Base-by-base conservation (phyloP, 2,329 filamentous ascomycete species). In the Calonectria fujianensis region DNA sequence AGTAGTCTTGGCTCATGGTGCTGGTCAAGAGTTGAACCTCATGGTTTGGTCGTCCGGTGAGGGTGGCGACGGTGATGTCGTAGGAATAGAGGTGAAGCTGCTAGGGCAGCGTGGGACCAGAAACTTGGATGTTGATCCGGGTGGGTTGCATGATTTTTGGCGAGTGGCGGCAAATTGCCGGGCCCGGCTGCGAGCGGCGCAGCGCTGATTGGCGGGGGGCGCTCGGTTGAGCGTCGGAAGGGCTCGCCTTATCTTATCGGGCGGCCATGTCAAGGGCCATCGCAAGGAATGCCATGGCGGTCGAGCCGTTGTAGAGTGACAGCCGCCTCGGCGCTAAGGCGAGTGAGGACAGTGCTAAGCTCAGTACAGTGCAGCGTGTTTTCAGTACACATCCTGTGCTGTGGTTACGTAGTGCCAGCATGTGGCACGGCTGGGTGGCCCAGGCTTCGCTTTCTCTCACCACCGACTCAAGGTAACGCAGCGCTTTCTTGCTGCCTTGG, bases 1-100 rank as follows among this genome's bases (percentile, higher is more conserved):
- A 88, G 79, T 91, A 90, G 80, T 92, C 88, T 84, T 92, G 90
- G 85, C 90, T 93, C 91, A 93, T 93, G 76, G 80, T 87, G 82
- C 80, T 79, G 74, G 72, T 65, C 61, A 76, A 75, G 76, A 67
- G 76, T 78, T 79, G 77, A 82, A 77, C 79, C 82, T 82, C 85
- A 87, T 87, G 79, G 78, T 86, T 76, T 63, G 50, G 39, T 61
- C 65, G 75, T 32, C 59, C 63, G 72, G 64, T 74, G 68, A 72
- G 74, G 65, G 59, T 57, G 57, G 32, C 41, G 76, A 35, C 57
- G 79, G 71, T 72, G 77, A 77, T 78, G 78, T 78, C 73, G 76
- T 74, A 75, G 72, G 27, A 54, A 45, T 61, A 54, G 57, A 75
- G 71, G 72, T 75, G 69, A 75, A 75, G 59, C 51, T 70, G 70